Evolutionary conservation across 106 monocot species (phyloP), one percentile per base, ranked within the genome.

Genomic region (Dioscorea alata): DNA sequence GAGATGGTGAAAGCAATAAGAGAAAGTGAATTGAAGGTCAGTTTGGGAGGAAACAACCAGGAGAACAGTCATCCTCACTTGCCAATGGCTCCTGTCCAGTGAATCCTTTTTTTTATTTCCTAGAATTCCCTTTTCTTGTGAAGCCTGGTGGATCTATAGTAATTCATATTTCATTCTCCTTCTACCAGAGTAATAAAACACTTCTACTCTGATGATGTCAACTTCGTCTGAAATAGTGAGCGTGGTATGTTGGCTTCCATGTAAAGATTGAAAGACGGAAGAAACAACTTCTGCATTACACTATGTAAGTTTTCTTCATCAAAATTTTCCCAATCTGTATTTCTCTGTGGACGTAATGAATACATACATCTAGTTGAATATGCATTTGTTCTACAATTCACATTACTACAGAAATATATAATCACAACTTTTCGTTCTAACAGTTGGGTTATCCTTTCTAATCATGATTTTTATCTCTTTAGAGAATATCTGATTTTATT

Each of bases 1-100:
- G 73, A 71, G 28, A 67, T 75, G 24, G 52, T 71, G n/a, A 70
- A 57, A 52, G 69, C 64, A 33, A 56, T 69, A 57, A 70, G 35
- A 22, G 64, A 69, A 19, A 58, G n/a, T 34, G 60, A 14, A 52
- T 22, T 17, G 14, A 74, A 80, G 49, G 69, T 23, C 12, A 71
- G 71, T 59, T 58, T 64, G 23, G 49, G 23, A 13, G 32, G 0
- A 25, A 75, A 49, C 18, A 68, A 12, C 61, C 24, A 66, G 14
- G 22, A 12, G 9, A 5, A 8, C 49, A 31, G 6, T 51, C 31
- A 18, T 18, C 0, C 24, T 68, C 52, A 20, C 31, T 42, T 49
- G 15, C 42, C 60, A 21, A 42, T 42, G 7, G 17, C 23, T 56
- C 68, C 66, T 10, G 21, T 48, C 12, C 10, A 2, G 34, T 48